Evolutionary conservation across 352 stramenopile genomes (phyloP).

Genomic region (Globisporangium ultimum): DNA sequence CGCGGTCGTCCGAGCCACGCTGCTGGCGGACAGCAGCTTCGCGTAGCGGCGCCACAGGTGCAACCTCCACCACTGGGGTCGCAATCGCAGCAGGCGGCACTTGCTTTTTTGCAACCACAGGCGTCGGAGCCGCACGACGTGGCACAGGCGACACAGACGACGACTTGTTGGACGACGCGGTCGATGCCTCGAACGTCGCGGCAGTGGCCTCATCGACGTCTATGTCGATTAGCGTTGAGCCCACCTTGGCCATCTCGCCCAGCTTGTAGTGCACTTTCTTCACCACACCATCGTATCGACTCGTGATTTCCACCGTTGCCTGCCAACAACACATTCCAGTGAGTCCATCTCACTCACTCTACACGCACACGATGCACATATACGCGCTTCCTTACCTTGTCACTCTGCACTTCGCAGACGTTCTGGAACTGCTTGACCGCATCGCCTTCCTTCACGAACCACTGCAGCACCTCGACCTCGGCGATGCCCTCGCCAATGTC

Average conservation of each 20-base stretch:
- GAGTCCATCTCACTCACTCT: too few relatives aligned
- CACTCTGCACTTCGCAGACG: constrained; percentile 97
- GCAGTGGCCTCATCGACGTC: constrained; percentile 77
- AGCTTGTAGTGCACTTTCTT: constrained; percentile 90
- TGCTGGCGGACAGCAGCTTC: not conserved
- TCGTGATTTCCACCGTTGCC: constrained; percentile 98
- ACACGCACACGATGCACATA: not conserved
- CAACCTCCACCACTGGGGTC: constrained; percentile 1
- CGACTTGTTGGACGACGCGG: constrained; percentile 9
- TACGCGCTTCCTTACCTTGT: constrained; percentile 77
- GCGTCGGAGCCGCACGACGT: constrained; percentile 11
- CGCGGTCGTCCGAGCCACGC: constrained; percentile 14
- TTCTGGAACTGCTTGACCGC: constrained; percentile 95
- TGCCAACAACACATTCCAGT: constrained; percentile 4
- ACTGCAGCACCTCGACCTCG: constrained; percentile 98
- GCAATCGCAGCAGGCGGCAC: constrained; percentile 6
- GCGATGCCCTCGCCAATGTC: constrained; percentile 99
- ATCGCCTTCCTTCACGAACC: constrained; percentile 94
- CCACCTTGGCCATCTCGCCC: constrained; percentile 96
- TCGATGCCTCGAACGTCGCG: constrained; percentile 29
- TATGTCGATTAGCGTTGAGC: constrained; percentile 92
- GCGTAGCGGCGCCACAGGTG: constrained; percentile 7
- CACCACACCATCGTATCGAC: constrained; percentile 94
- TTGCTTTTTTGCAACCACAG: constrained; percentile 7
- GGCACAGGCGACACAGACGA: constrained; percentile 5